Percentiles rank a stretch among this genome's conserved stretches.
phyloP scores from a whole-genome alignment of 2,329 filamentous ascomycete species.

The Echinosphaeria canescens region DNA sequence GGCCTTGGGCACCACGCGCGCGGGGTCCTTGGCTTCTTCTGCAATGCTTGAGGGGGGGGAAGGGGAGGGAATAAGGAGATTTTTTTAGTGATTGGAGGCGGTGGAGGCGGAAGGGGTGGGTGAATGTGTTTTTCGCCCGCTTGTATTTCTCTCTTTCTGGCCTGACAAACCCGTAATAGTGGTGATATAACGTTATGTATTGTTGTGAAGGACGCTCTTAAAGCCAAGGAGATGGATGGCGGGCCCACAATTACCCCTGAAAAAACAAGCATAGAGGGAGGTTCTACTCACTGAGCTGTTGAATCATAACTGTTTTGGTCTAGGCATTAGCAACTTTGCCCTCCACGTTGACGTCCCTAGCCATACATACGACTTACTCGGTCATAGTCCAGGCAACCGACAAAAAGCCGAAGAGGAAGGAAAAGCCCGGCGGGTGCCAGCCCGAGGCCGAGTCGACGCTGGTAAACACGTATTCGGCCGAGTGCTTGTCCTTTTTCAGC shows the following conservation, averaged over 20 bases:
- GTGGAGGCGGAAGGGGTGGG: no score
- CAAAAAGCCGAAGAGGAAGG: slow-evolving; percentile 31
- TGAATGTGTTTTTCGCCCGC: no score
- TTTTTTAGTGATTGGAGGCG: no score
- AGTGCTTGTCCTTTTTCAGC: slow-evolving; percentile 23
- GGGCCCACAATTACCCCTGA: no score
- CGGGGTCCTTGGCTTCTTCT: slow-evolving; percentile 18
- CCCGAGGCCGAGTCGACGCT: slow-evolving; percentile 22
- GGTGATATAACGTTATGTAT: no score
- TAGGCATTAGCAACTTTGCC: no score
- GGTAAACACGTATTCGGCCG: slow-evolving; percentile 28
- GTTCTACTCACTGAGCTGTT: slow-evolving; percentile 14
- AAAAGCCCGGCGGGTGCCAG: slow-evolving; percentile 27
- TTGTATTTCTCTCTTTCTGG: no score
- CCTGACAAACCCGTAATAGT: no score
- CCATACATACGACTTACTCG: slow-evolving; percentile 2
- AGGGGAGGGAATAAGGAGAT: neutral
- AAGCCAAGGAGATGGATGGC: no score
- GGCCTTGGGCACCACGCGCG: slow-evolving; percentile 21
- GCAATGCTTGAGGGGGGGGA: slow-evolving; percentile 14
- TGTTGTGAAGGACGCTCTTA: no score
- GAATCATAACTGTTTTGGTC: slow-evolving; percentile 5
- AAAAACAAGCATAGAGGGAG: no score
- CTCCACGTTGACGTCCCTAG: no score
- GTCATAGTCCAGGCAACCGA: slow-evolving; percentile 35